Base-by-base conservation (phyloP, 805 yeast genomes). In the Starmerella tilneyi region DNA sequence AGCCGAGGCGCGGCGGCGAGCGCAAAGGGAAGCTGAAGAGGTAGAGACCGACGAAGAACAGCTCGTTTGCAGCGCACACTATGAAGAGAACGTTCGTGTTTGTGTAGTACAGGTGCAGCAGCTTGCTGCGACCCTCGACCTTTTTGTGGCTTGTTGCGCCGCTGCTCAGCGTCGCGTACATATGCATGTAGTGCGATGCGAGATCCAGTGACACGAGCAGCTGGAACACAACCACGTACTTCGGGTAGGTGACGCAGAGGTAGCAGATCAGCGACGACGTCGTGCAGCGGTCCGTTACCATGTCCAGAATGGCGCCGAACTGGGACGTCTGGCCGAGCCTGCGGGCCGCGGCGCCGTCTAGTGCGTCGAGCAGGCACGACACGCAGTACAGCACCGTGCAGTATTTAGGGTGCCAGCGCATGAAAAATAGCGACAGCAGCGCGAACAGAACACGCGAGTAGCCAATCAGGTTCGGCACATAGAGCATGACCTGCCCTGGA, bases 211-310 rank as follows among this genome's bases (percentile, higher is more conserved):
- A 81, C 41, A 88, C 78, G 55, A 92, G 70, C 21, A 84, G 56
- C 67, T 92, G 99, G 79, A 89, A 88, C 8, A 78, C 53, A 11
- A 83, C 64, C 42, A 75, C 71, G 64, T 70, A 81, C 26, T 63
- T 56, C 7, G 96, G 96, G 59, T 84, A 89, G 38, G 82, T 68
- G 29, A 83, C 78, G 54, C 92, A 76, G 47, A 92, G 70, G 63
- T 75, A 92, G 62, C 94, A 86, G 55, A 92, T 78, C 58, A 92
- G 72, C n/a, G 95, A 81, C 12, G 94, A 76, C 0, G 99, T 92
- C 12, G 98, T 88, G 62, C 96, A 92, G 60, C 99, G 74, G 63
- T 92, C 99, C 16, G 98, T 89, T 26, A 92, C 96, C 99, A 92
- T 92, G 64, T 92, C 99, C 56, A 92, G 73, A 17, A 94, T 94